phyloP scores from a whole-genome alignment of 306 rosid species.

The Gastrolobium bilobum region DNA sequence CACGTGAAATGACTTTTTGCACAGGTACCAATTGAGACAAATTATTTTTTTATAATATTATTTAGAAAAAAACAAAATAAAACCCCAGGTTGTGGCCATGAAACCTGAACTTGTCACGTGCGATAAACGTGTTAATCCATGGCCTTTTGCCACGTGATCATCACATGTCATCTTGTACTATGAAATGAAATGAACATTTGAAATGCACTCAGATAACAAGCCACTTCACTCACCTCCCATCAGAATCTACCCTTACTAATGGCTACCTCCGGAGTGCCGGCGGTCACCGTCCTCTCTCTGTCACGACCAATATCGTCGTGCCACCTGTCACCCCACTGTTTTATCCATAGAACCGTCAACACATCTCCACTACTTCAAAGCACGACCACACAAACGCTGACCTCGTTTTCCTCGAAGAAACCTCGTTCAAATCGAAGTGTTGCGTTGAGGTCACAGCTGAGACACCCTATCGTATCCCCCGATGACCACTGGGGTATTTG shows the following conservation, averaged over 20 bases:
- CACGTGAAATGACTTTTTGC: too few relatives aligned
- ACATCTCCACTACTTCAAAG: background rate
- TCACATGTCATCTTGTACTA: background rate
- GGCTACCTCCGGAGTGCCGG: constrained; percentile 26
- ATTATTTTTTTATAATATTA: too few relatives aligned
- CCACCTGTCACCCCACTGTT: constrained; percentile 16
- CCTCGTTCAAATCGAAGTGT: constrained; percentile 29
- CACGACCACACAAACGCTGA: background rate
- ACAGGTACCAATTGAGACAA: too few relatives aligned
- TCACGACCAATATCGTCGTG: constrained; percentile 2
- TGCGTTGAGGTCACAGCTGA: constrained; percentile 49
- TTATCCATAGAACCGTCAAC: constrained; percentile 1
- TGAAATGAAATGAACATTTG: background rate
- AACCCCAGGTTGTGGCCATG: too few relatives aligned
- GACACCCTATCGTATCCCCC: constrained; percentile 44
- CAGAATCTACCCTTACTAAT: constrained; percentile 35
- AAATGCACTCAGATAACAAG: background rate
- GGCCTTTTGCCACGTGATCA: background rate
- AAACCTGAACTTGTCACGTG: background rate
- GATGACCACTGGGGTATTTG: constrained; percentile 55
- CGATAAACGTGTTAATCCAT: background rate
- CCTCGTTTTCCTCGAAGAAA: constrained; percentile 34
- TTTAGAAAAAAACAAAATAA: too few relatives aligned
- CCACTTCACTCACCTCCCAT: background rate
- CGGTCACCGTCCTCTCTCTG: constrained; percentile 10